Percentiles rank a stretch among this genome's conserved stretches.
Conservation (phyloP, 176 grass and related monocot species). For the Miscanthus lutarioriparius region DNA sequence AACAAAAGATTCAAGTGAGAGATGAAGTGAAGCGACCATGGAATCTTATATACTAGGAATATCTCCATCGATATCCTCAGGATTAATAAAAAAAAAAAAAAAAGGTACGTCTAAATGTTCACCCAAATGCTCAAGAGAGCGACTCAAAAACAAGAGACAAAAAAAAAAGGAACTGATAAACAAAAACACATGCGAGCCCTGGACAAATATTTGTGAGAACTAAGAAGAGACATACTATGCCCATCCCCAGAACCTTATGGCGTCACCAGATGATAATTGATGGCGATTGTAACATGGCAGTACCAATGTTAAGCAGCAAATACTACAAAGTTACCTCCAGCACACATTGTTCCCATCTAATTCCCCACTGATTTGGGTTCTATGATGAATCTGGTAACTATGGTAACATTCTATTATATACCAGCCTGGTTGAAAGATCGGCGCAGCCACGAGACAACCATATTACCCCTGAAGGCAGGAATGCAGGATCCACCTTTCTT, state of each 20-base stretch:
- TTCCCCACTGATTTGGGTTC: neutral
- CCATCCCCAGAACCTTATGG: neutral
- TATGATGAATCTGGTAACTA: neutral
- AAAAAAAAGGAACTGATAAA: neutral
- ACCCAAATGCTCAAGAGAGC: neutral
- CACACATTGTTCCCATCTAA: neutral
- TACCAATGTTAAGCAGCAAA: neutral
- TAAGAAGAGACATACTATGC: neutral
- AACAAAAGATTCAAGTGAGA: too few species aligned
- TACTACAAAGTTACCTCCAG: neutral
- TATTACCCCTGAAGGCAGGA: neutral
- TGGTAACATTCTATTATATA: too few species aligned
- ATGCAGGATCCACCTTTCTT: neutral
- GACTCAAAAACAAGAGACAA: neutral
- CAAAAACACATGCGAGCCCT: neutral
- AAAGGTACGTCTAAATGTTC: neutral
- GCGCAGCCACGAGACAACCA: neutral
- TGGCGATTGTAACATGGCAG: neutral
- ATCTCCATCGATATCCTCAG: neutral
- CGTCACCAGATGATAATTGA: neutral
- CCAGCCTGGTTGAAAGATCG: neutral
- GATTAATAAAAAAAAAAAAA: neutral
- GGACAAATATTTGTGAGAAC: neutral
- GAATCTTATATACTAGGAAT: too few species aligned
- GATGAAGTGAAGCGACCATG: too few species aligned